Conservation (phyloP, 2,329 filamentous ascomycete genomes). For the Trichoderma sp. region DNA sequence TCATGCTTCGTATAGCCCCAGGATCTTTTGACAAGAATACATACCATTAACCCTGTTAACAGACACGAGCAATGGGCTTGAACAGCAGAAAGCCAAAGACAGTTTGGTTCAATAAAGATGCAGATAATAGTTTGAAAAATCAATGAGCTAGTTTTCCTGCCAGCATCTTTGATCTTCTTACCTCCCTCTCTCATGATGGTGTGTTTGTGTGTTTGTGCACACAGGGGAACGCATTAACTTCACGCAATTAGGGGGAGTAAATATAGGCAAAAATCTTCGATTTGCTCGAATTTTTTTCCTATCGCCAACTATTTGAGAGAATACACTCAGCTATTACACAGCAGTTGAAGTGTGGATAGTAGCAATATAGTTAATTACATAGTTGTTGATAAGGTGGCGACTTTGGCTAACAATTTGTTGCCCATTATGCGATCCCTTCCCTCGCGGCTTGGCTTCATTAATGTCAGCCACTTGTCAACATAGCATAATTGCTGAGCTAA, state of each 20-base stretch:
- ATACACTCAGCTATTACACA: neutral
- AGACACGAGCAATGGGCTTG: neutral
- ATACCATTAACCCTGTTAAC: neutral
- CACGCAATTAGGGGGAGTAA: neutral
- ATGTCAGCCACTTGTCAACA: constrained; percentile 16
- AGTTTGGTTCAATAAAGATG: neutral
- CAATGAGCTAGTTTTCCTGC: neutral
- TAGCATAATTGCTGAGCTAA: neutral
- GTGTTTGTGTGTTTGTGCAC: neutral
- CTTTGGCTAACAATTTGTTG: neutral
- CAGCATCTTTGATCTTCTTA: neutral
- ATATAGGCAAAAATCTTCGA: neutral
- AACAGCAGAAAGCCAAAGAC: neutral
- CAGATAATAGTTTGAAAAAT: neutral
- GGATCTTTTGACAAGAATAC: neutral
- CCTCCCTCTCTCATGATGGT: neutral
- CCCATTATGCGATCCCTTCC: neutral
- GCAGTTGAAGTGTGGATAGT: neutral
- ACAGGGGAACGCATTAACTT: neutral
- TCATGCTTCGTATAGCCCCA: neutral
- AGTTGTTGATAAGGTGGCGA: neutral
- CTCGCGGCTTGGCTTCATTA: neutral
- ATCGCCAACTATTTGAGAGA: neutral
- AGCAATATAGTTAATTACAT: neutral
- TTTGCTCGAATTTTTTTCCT: neutral